phyloP scores from a whole-genome alignment of 2,329 filamentous ascomycete species.

The Cladosporium austrohemisphaericum region DNA sequence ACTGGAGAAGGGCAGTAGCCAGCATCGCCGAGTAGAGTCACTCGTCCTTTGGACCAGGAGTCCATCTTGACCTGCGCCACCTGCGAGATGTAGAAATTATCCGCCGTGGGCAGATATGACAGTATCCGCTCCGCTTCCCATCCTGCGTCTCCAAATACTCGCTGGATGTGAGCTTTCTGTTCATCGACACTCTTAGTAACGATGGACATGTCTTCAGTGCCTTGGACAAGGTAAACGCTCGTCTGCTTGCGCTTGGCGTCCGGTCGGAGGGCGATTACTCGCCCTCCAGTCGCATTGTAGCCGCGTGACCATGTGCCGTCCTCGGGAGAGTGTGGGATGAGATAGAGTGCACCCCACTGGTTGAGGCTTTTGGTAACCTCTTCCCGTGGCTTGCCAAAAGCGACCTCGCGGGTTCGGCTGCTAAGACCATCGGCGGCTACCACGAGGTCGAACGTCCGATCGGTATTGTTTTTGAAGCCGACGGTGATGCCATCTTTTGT shows the following conservation, averaged over 20 bases:
- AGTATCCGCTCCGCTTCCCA: constrained; percentile 29
- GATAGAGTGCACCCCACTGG: constrained; percentile 33
- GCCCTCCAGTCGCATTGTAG: constrained; percentile 28
- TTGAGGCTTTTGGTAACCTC: constrained; percentile 20
- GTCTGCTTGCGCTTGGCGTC: constrained; percentile 20
- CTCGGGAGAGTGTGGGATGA: constrained; percentile 22
- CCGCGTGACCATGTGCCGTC: constrained; percentile 31
- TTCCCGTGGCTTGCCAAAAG: constrained; percentile 25
- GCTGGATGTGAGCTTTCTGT: constrained; percentile 28
- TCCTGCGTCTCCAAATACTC: constrained; percentile 26
- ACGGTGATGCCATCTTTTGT: constrained; percentile 26
- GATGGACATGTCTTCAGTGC: constrained; percentile 23
- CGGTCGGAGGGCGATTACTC: constrained; percentile 30
- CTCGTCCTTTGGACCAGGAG: constrained; percentile 28
- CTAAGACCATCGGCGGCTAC: constrained; percentile 34
- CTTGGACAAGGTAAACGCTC: constrained; percentile 26
- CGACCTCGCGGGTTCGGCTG: constrained; percentile 27
- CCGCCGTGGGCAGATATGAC: constrained; percentile 24
- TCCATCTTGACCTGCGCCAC: constrained; percentile 32
- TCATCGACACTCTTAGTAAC: constrained; percentile 19
- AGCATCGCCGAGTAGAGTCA: constrained; percentile 32
- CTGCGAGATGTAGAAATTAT: constrained; percentile 33
- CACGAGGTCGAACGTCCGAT: constrained; percentile 25
- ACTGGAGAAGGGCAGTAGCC: constrained; percentile 31
- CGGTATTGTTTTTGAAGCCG: constrained; percentile 24